Conservation (phyloP, 129 eudicot species). For the Oenanthe sinensis region DNA sequence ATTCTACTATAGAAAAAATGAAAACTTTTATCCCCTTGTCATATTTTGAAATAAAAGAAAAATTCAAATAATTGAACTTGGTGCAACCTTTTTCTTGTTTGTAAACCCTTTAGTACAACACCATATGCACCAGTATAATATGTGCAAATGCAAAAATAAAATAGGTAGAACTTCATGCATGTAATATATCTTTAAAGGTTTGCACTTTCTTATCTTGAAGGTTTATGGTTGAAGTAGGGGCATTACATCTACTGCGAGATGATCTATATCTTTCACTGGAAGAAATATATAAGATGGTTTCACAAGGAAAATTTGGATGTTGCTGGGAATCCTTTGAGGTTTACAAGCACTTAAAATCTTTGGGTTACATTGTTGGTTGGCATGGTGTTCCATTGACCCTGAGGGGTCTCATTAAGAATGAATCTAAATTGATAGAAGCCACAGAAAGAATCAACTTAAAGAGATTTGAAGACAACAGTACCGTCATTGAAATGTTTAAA, state of each 20-base stretch:
- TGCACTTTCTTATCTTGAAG: slow-evolving; percentile 25
- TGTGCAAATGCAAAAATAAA: background rate
- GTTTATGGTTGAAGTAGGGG: slow-evolving; percentile 70
- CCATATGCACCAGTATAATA: background rate
- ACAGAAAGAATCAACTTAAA: background rate
- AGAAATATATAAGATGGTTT: slow-evolving; percentile 51
- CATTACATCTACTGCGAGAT: slow-evolving; percentile 39
- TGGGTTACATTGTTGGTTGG: slow-evolving; percentile 65
- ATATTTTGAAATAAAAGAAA: no score
- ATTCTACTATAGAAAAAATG: no score
- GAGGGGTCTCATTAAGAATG: slow-evolving; percentile 23
- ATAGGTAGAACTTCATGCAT: background rate
- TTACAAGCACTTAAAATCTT: slow-evolving; percentile 54
- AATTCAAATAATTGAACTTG: no score
- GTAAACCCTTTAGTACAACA: background rate
- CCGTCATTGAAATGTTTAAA: slow-evolving; percentile 25
- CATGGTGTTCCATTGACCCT: slow-evolving; percentile 59
- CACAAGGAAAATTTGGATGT: slow-evolving; percentile 42
- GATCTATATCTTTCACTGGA: slow-evolving; percentile 29
- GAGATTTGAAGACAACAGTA: slow-evolving; percentile 16
- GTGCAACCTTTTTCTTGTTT: no score
- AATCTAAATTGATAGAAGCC: slow-evolving; percentile 9
- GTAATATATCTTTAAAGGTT: background rate
- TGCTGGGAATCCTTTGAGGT: slow-evolving; percentile 76
- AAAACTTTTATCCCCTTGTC: no score